These are phyloP conservation scores for Fusarium begoniae DNA, from an alignment of 2,329 filamentous ascomycete genomes.

Conservation along the genomic window DNA sequence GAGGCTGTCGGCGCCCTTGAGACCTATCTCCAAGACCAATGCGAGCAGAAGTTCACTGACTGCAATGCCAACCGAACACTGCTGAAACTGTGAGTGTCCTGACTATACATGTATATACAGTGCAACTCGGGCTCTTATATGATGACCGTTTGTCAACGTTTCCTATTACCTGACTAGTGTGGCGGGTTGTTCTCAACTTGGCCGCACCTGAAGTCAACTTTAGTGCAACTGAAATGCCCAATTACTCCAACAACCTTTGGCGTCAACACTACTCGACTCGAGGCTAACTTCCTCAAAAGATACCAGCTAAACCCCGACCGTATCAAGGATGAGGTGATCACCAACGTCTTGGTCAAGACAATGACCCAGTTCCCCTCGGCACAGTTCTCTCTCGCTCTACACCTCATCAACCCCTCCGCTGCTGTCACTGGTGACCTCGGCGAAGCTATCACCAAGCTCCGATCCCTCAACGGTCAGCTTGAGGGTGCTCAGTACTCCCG, in stretches of 20 bases:
- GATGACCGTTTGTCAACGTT: constrained; percentile 82
- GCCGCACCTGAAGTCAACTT: constrained; percentile 71
- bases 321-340: constrained; percentile 94
- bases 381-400: constrained; percentile 92
- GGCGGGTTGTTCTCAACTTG: constrained; percentile 55
- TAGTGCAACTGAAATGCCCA: constrained; percentile 75
- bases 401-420: constrained; percentile 87
- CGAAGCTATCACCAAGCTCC: constrained; percentile 91
- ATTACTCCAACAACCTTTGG: background rate
- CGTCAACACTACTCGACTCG: background rate
- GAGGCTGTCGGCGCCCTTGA: constrained; percentile 95
- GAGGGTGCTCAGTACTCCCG: constrained; percentile 88
- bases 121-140: constrained; percentile 60
- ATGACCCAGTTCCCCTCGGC: constrained; percentile 96
- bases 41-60: constrained; percentile 93
- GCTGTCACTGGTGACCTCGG: constrained; percentile 75
- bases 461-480: constrained; percentile 84
- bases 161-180: constrained; percentile 93
- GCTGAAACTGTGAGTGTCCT: constrained; percentile 88
- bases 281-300: constrained; percentile 64
- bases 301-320: constrained; percentile 99
- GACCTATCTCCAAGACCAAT: constrained; percentile 93
- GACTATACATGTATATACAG: constrained; percentile 17
- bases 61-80: constrained; percentile 96
- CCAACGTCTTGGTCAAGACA: constrained; percentile 98